Percentiles rank a stretch among this genome's conserved stretches.
Conservation (phyloP, 2,329 filamentous ascomycete genomes). For the Curvularia sp. region DNA sequence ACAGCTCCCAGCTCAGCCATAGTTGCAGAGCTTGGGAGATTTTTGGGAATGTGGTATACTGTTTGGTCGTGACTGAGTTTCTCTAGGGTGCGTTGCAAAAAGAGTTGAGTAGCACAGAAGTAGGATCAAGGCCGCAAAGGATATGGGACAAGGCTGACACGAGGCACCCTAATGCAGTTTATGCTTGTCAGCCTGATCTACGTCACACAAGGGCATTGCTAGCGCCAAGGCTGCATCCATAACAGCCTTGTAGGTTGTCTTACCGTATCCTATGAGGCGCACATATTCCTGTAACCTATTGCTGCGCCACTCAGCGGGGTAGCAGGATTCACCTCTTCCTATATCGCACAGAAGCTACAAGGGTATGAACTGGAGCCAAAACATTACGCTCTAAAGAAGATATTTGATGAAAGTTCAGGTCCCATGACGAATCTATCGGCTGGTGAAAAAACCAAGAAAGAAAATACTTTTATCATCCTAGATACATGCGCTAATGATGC, state of each 20-base stretch:
- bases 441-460: neutral
- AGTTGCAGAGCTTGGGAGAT: neutral
- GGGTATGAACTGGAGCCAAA: neutral
- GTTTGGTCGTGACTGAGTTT: no score
- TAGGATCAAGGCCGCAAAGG: neutral
- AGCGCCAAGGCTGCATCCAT: neutral
- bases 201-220: neutral
- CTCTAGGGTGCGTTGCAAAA: neutral
- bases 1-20: conserved; percentile 6
- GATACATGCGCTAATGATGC: neutral
- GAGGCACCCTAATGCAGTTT: neutral
- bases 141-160: neutral
- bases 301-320: neutral
- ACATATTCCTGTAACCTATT: neutral
- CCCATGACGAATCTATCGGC: neutral
- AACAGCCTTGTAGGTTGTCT: no score
- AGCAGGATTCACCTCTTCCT: neutral
- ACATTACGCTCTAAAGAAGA: no score
- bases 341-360: neutral
- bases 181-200: neutral
- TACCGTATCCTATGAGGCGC: neutral
- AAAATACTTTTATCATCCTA: neutral
- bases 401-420: neutral
- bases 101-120: neutral
- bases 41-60: neutral